Evolutionary conservation across 164 flowering plant species (phyloP).

Genomic region (Buxus sempervirens): DNA sequence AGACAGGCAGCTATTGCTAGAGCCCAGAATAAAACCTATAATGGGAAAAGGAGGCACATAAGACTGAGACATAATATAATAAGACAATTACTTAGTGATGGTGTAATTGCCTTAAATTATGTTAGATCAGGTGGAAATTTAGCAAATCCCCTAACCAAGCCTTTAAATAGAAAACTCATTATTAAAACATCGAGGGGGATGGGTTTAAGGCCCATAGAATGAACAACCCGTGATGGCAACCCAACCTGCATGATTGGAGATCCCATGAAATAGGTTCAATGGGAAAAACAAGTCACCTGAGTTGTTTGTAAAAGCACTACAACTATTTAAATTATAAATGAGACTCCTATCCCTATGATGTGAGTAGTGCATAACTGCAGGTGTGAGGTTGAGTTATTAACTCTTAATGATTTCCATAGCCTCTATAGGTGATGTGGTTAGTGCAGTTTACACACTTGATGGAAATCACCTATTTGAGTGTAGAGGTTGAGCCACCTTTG

Average conservation of each 20-base stretch:
- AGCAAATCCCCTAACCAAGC: constrained; percentile 9
- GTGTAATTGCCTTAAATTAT: constrained; percentile 9
- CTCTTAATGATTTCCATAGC: too few relatives aligned
- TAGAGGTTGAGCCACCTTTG: too few relatives aligned
- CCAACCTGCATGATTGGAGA: constrained; percentile 3
- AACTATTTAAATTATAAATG: too few relatives aligned
- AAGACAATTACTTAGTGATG: background rate
- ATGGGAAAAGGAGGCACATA: constrained; percentile 13
- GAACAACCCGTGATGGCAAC: background rate
- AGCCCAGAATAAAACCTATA: constrained; percentile 1
- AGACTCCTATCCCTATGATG: too few relatives aligned
- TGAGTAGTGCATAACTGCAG: too few relatives aligned
- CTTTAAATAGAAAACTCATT: background rate
- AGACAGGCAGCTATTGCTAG: background rate
- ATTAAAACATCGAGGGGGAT: background rate
- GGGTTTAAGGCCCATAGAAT: background rate
- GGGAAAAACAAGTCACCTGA: background rate
- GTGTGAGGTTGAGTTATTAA: too few relatives aligned
- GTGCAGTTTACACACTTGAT: too few relatives aligned
- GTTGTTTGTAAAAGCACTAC: background rate
- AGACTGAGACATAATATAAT: constrained; percentile 1
- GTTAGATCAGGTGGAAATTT: constrained; percentile 8
- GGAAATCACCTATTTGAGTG: too few relatives aligned
- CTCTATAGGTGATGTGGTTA: too few relatives aligned
- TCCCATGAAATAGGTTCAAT: background rate